Conservation (phyloP, 2,329 filamentous ascomycete genomes). For the Claviceps sp. region DNA sequence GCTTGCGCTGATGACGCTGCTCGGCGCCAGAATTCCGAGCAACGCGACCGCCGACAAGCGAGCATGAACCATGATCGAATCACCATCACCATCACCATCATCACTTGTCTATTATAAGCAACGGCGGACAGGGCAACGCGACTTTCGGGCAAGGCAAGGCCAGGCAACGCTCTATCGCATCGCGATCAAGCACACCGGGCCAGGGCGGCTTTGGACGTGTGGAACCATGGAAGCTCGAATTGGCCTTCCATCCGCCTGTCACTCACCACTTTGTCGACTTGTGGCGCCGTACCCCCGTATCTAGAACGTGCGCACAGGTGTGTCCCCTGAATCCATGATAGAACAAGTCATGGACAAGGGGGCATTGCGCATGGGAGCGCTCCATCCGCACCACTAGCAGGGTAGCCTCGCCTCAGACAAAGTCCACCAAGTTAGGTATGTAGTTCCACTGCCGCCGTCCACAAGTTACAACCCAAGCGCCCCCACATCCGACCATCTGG, state of each 20-base stretch:
- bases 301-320: neutral
- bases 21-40: neutral
- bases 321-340: neutral
- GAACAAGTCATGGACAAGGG: conserved; percentile 1
- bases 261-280: neutral
- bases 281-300: neutral
- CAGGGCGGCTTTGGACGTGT: conserved; percentile 1
- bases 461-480: neutral
- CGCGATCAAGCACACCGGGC: neutral
- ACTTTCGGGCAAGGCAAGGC: neutral
- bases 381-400: conserved; percentile 4
- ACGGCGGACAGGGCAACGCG: too few relatives aligned
- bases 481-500: conserved; percentile 3
- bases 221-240: conserved; percentile 1
- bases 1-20: neutral
- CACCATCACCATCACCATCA: neutral
- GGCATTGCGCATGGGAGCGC: neutral
- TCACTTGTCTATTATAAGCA: neutral
- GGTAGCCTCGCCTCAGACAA: neutral
- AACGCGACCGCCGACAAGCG: neutral
- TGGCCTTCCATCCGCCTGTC: neutral
- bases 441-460: neutral
- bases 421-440: neutral
- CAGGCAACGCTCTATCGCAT: neutral
- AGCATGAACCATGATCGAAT: neutral